These are phyloP conservation scores for Gossypium gossypioides DNA, from an alignment of 441 rosid genomes.

Conservation along the genomic window DNA sequence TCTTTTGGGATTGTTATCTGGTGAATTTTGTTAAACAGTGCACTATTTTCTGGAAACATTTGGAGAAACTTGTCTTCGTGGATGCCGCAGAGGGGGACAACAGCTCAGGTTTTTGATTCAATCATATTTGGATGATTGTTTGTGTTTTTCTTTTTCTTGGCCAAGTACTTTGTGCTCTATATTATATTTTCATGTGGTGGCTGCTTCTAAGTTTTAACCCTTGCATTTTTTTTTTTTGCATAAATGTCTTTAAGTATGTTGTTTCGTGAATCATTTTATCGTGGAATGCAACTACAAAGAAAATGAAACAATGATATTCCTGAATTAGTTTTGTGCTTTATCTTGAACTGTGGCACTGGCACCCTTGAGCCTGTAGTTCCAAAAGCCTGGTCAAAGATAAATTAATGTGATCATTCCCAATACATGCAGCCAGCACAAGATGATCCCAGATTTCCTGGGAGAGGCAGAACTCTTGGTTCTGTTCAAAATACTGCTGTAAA, in stretches of 20 bases:
- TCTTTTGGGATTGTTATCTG: neutral
- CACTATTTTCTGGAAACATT: constrained; percentile 58
- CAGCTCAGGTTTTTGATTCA: constrained; percentile 49
- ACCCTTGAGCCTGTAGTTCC: neutral
- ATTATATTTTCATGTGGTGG: neutral
- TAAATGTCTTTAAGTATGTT: neutral
- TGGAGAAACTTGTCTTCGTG: constrained; percentile 82
- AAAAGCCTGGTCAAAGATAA: neutral
- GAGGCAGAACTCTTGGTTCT: constrained; percentile 60
- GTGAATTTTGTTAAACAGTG: constrained; percentile 36
- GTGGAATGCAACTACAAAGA: neutral
- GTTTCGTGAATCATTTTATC: neutral
- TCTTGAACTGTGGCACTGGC: neutral
- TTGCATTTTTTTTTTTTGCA: neutral
- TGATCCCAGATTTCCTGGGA: constrained; percentile 59
- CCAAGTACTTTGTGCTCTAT: neutral
- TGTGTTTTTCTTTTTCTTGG: neutral
- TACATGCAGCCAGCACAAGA: constrained; percentile 51
- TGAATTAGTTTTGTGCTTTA: neutral
- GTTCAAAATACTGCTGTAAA: constrained; percentile 32
- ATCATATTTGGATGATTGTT: constrained; percentile 3
- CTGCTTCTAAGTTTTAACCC: neutral
- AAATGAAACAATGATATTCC: neutral
- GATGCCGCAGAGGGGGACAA: constrained; percentile 71
- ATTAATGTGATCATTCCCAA: neutral